Evolutionary conservation across 306 rosid species (phyloP).

Genomic region (Canavalia ensiformis): DNA sequence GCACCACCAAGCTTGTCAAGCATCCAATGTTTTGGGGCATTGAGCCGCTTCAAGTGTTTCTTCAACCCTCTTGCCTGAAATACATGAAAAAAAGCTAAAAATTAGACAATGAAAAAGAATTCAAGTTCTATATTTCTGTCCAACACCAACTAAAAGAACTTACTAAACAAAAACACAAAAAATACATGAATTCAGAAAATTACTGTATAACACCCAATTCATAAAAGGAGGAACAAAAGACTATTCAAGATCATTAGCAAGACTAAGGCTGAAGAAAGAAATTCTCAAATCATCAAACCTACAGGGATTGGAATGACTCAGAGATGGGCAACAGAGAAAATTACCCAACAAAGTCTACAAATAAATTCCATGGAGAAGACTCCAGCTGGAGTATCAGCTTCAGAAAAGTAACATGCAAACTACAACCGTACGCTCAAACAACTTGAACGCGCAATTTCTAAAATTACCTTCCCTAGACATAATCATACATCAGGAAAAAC

Average conservation of each 20-base stretch:
- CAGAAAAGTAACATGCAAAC: neutral
- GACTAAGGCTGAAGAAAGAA: neutral
- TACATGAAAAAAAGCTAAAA: neutral
- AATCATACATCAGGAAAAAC: neutral
- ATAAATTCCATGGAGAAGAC: neutral
- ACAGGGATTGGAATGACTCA: neutral
- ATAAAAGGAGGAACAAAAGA: neutral
- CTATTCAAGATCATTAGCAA: neutral
- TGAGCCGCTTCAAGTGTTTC: constrained; percentile 78
- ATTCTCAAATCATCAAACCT: neutral
- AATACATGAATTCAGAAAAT: neutral
- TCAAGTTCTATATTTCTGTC: neutral
- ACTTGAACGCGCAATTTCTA: neutral
- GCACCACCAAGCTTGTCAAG: constrained; percentile 81
- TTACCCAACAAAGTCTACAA: neutral
- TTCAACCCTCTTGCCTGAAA: constrained; percentile 83
- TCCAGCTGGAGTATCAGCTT: neutral
- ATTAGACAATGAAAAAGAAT: neutral
- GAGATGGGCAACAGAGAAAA: neutral
- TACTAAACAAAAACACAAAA: neutral
- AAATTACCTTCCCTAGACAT: neutral
- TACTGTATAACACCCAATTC: neutral
- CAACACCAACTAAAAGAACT: neutral
- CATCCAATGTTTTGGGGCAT: constrained; percentile 85
- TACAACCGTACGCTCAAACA: too few species aligned